These are phyloP conservation scores for Quercus phellos DNA, from an alignment of 331 rosid species.

Conservation along the genomic window DNA sequence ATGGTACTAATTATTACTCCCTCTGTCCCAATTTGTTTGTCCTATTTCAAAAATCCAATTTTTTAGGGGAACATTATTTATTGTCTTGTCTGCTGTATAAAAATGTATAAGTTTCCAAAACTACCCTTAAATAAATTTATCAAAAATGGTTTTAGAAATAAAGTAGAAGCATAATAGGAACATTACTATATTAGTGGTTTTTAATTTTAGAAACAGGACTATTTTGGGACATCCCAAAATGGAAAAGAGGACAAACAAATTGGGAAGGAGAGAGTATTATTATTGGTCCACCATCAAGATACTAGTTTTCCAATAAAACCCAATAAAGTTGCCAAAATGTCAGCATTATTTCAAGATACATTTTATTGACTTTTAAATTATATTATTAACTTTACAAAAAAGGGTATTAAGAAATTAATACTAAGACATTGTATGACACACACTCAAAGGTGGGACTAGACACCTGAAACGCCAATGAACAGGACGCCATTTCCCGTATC, in stretches of 20 bases:
- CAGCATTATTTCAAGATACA: slow-evolving; percentile 2
- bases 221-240: too few relatives aligned
- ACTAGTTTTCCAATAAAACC: not conserved
- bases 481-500: slow-evolving; percentile 53
- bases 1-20: not conserved
- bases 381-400: slow-evolving; percentile 11
- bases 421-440: not conserved
- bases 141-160: too few relatives aligned
- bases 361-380: not conserved
- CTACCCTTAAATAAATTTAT: too few relatives aligned
- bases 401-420: slow-evolving; percentile 16
- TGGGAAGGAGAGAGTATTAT: not conserved
- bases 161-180: too few relatives aligned
- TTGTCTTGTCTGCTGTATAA: too few relatives aligned
- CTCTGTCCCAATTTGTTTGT: too few relatives aligned
- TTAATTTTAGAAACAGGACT: too few relatives aligned
- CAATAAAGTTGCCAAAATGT: not conserved
- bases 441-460: not conserved
- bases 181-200: too few relatives aligned
- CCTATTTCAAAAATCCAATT: too few relatives aligned
- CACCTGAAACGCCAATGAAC: slow-evolving; percentile 72
- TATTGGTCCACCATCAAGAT: slow-evolving; percentile 2
- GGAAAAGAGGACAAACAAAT: too few relatives aligned
- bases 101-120: too few relatives aligned
- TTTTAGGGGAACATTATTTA: too few relatives aligned